Conservation (phyloP, 73 alveolate genomes). For the Urostyla sp. region DNA sequence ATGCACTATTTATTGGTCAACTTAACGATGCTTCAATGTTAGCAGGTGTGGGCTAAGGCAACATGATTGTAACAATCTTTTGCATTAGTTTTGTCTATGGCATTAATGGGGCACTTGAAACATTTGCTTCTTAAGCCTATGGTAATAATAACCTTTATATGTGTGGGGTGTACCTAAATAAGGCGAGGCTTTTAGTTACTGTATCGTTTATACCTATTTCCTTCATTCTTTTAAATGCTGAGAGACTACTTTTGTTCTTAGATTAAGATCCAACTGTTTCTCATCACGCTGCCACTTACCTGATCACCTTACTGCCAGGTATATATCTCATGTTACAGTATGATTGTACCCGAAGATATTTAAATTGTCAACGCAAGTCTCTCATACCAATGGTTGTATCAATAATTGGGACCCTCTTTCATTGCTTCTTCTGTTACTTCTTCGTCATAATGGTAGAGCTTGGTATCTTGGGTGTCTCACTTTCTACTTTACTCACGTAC, state of each 20-base stretch:
- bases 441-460: not conserved
- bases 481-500: slow-evolving; percentile 48
- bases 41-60: slow-evolving; percentile 40
- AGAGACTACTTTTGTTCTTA: slow-evolving; percentile 1
- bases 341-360: slow-evolving; percentile 38
- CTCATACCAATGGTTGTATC: slow-evolving; percentile 6
- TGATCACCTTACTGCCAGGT: slow-evolving; percentile 32
- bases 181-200: slow-evolving; percentile 19
- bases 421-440: slow-evolving; percentile 50
- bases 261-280: slow-evolving; percentile 30
- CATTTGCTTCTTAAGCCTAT: slow-evolving; percentile 46
- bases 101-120: slow-evolving; percentile 37
- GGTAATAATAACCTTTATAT: slow-evolving; percentile 40
- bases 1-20: slow-evolving; percentile 7
- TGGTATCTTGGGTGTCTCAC: slow-evolving; percentile 40
- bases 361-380: slow-evolving; percentile 23
- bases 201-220: slow-evolving; percentile 53
- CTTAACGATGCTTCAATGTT: slow-evolving; percentile 15
- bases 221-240: slow-evolving; percentile 8
- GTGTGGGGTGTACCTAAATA: slow-evolving; percentile 41
- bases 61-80: slow-evolving; percentile 17
- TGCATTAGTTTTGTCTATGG: slow-evolving; percentile 42
- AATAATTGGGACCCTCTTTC: not conserved
- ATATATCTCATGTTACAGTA: slow-evolving; percentile 15
- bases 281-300: slow-evolving; percentile 18